Conservation (phyloP, 2,329 filamentous ascomycete species). For the Hymenoscyphus linearis region DNA sequence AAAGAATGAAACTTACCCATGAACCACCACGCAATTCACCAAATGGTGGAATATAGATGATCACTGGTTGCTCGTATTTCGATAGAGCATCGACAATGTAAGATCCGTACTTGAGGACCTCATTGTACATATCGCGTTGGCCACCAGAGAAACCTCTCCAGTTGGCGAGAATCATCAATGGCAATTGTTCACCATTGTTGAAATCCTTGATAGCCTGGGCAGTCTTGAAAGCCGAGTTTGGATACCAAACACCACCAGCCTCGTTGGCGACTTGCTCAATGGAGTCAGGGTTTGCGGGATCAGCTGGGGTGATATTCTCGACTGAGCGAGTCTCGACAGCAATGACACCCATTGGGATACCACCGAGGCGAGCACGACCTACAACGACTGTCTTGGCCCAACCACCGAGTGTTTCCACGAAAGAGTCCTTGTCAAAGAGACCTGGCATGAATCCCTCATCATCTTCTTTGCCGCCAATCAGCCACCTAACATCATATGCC, state of each 20-base stretch:
- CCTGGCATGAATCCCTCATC: slow-evolving; percentile 77
- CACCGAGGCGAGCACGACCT: slow-evolving; percentile 90
- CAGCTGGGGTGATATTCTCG: slow-evolving; percentile 93
- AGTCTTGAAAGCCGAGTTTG: slow-evolving; percentile 99
- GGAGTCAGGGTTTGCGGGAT: slow-evolving; percentile 96
- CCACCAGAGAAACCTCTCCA: slow-evolving; percentile 99
- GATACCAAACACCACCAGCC: slow-evolving; percentile 98
- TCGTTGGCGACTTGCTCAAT: slow-evolving; percentile 93
- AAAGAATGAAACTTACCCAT: slow-evolving; percentile 54
- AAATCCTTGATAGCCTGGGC: slow-evolving; percentile 98
- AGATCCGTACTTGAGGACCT: slow-evolving; percentile 98
- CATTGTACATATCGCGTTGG: slow-evolving; percentile 99
- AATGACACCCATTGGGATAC: slow-evolving; percentile 98
- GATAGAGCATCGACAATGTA: slow-evolving; percentile 98
- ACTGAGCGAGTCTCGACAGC: slow-evolving; percentile 92
- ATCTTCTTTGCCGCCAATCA: slow-evolving; percentile 83
- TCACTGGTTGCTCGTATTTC: slow-evolving; percentile 98
- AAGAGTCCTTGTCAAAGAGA: slow-evolving; percentile 94
- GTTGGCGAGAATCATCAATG: slow-evolving; percentile 98
- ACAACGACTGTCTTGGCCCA: slow-evolving; percentile 98
- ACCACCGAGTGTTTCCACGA: slow-evolving; percentile 91
- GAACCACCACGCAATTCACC: slow-evolving; percentile 98
- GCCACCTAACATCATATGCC: slow-evolving; percentile 86
- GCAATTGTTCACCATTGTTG: slow-evolving; percentile 97
- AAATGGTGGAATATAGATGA: slow-evolving; percentile 96